phyloP scores from a whole-genome alignment of 129 eudicot genomes.

The Apium graveolens region DNA sequence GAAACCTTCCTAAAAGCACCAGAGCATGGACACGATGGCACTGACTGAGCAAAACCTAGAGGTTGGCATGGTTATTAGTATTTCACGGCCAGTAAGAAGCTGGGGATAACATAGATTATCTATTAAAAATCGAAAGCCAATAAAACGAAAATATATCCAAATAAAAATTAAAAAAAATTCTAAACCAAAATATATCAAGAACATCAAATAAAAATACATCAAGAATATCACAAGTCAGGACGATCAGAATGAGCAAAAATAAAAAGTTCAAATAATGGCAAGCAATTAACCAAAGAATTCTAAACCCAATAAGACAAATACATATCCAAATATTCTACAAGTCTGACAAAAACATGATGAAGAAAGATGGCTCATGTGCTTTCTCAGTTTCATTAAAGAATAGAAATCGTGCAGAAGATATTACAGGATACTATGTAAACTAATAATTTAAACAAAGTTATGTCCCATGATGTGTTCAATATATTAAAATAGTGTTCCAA shows the following conservation, averaged over 20 bases:
- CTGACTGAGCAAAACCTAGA: constrained; percentile 85
- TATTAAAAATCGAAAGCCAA: background rate
- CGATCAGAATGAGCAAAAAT: background rate
- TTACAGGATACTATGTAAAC: background rate
- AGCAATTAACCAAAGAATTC: background rate
- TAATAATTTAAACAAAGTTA: background rate
- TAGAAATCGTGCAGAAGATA: background rate
- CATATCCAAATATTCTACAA: background rate
- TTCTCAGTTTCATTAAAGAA: background rate
- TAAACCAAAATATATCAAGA: too few relatives aligned
- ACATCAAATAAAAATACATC: background rate
- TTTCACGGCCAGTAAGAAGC: background rate
- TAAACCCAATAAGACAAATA: background rate
- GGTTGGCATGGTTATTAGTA: constrained; percentile 1
- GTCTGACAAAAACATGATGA: background rate
- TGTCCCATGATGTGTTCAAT: too few relatives aligned
- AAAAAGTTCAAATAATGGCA: background rate
- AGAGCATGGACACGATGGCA: constrained; percentile 92
- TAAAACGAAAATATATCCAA: background rate
- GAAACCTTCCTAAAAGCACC: constrained; percentile 95
- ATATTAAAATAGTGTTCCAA: too few relatives aligned
- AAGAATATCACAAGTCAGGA: background rate
- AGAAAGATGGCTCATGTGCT: background rate
- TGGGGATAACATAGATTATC: background rate
- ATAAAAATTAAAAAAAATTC: too few relatives aligned